Percentiles rank a stretch among this genome's conserved stretches.
Conservation (phyloP, 345 rosid genomes). For the Garcia nutans region DNA sequence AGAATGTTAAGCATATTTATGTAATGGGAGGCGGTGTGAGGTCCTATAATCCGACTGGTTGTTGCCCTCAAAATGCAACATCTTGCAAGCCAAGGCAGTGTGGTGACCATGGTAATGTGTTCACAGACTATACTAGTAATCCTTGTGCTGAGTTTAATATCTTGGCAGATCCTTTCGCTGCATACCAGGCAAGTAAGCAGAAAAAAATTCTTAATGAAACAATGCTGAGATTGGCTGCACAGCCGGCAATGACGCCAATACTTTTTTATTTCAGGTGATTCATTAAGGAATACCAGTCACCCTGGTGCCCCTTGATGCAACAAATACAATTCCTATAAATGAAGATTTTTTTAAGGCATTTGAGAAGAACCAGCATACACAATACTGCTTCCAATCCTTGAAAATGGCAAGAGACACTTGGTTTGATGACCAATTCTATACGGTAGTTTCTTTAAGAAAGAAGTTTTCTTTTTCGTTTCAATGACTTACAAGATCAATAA, state of each 20-base stretch:
- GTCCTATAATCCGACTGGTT: conserved; percentile 58
- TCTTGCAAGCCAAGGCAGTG: conserved; percentile 61
- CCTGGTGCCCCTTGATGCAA: conserved; percentile 85
- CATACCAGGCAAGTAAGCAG: conserved; percentile 58
- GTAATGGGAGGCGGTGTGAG: conserved; percentile 91
- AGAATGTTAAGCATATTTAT: conserved; percentile 69
- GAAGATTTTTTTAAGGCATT: conserved; percentile 58
- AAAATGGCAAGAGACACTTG: conserved; percentile 74
- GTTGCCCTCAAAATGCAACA: conserved; percentile 51
- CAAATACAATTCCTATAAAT: conserved; percentile 70
- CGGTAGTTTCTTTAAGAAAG: conserved; percentile 34
- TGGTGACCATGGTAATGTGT: conserved; percentile 68
- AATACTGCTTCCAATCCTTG: conserved; percentile 69
- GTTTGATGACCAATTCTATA: conserved; percentile 55
- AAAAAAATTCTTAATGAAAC: too few species aligned
- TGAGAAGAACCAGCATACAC: conserved; percentile 58
- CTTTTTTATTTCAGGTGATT: conserved; percentile 49
- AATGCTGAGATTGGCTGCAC: not conserved
- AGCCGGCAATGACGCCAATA: not conserved
- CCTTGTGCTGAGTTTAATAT: conserved; percentile 91
- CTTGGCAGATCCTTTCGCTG: conserved; percentile 83
- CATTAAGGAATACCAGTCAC: conserved; percentile 88
- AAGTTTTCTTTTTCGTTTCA: not conserved
- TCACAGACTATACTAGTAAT: conserved; percentile 62
- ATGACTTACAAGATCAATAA: not conserved